These are phyloP conservation scores for Trichoderma guizhouense DNA, from an alignment of 2,329 filamentous ascomycete genomes.

Conservation along the genomic window DNA sequence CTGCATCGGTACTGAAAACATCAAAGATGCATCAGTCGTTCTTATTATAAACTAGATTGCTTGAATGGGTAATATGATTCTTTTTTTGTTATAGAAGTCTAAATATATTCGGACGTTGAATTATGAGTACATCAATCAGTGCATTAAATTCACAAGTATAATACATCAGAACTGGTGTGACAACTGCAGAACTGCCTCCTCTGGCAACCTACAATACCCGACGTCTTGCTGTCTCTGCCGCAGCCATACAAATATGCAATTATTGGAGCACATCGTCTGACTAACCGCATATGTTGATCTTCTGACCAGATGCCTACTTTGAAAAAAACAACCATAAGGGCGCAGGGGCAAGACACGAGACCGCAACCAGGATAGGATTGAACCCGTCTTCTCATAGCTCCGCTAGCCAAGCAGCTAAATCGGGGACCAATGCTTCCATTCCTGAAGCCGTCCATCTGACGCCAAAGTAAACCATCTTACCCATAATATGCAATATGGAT, in stretches of 20 bases:
- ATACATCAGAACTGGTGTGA: neutral
- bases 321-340: neutral
- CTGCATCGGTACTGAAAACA: neutral
- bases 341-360: neutral
- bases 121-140: neutral
- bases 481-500: constrained; percentile 10
- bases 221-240: neutral
- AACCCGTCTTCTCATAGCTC: neutral
- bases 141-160: neutral
- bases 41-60: neutral
- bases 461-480: neutral
- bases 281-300: constrained; percentile 1
- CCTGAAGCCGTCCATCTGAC: neutral
- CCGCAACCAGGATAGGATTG: neutral
- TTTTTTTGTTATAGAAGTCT: neutral
- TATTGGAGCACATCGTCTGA: neutral
- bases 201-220: neutral
- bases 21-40: neutral
- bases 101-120: neutral
- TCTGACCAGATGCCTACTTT: constrained; percentile 10
- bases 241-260: neutral
- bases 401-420: neutral
- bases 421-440: neutral
- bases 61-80: neutral
- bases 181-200: neutral